Evolutionary conservation across 371 early-diverging fungal genomes (phyloP).

Genomic region (Fennellomyces sp.): DNA sequence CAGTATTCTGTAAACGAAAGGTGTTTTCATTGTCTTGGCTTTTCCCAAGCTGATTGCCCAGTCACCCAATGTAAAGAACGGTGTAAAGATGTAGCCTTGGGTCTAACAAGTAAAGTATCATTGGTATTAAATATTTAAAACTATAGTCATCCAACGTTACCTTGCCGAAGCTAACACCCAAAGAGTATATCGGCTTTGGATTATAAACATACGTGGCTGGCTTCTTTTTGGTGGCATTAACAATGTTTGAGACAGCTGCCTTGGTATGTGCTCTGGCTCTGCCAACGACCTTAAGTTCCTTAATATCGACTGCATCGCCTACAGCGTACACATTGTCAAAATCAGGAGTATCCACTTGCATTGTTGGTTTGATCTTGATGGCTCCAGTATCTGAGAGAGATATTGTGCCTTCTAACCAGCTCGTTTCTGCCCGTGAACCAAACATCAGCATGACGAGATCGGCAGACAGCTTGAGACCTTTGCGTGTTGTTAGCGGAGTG

Average conservation of each 20-base stretch:
- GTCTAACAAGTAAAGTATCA: too few relatives aligned
- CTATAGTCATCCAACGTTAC: too few relatives aligned
- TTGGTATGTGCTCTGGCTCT: slow-evolving; percentile 41
- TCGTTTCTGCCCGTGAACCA: slow-evolving; percentile 37
- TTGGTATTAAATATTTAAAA: too few relatives aligned
- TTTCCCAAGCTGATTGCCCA: too few relatives aligned
- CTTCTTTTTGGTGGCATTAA: slow-evolving; percentile 33
- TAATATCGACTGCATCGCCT: slow-evolving; percentile 60
- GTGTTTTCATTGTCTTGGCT: too few relatives aligned
- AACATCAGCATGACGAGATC: slow-evolving; percentile 58
- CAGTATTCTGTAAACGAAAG: too few relatives aligned
- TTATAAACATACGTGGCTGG: too few relatives aligned
- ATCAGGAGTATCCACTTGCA: slow-evolving; percentile 50
- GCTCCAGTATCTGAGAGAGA: slow-evolving; percentile 17
- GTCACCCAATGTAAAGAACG: too few relatives aligned
- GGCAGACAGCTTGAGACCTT: slow-evolving; percentile 36
- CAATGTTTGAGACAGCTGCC: slow-evolving; percentile 44
- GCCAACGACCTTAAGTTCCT: slow-evolving; percentile 54
- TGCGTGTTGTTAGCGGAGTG: slow-evolving; percentile 18
- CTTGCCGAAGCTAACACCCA: slow-evolving; percentile 39
- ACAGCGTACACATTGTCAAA: slow-evolving; percentile 55
- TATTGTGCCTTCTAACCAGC: slow-evolving; percentile 18
- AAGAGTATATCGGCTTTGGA: too few relatives aligned
- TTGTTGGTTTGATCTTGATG: slow-evolving; percentile 50
- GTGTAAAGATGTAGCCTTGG: too few relatives aligned